Evolutionary conservation across 139 green algal genomes (phyloP).

Genomic region (Coccomyxa sp.): DNA sequence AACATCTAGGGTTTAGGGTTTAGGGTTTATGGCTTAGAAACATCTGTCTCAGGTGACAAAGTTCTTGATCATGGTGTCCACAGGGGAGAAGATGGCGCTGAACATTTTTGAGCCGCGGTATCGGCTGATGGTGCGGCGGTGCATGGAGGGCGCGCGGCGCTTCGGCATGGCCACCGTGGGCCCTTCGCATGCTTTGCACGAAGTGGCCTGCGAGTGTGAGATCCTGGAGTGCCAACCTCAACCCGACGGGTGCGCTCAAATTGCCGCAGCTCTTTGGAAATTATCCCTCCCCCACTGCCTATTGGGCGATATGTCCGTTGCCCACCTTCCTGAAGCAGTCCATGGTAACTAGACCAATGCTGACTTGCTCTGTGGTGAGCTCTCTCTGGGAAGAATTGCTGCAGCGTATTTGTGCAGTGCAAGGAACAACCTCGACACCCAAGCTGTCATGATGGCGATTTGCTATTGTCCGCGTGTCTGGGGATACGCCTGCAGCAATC

Average conservation of each 20-base stretch:
- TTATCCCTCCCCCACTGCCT: not conserved
- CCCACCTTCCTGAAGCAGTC: too few species aligned
- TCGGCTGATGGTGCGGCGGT: slow-evolving; percentile 80
- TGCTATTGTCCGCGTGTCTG: too few species aligned
- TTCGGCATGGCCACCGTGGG: slow-evolving; percentile 70
- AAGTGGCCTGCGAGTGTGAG: slow-evolving; percentile 61
- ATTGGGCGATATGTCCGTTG: not conserved
- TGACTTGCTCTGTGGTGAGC: too few species aligned
- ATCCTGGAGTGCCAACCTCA: slow-evolving; percentile 72
- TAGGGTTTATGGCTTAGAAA: too few species aligned
- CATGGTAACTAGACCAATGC: too few species aligned
- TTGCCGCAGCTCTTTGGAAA: too few species aligned
- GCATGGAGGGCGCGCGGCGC: slow-evolving; percentile 65
- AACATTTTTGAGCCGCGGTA: slow-evolving; percentile 98
- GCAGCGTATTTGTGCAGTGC: not conserved
- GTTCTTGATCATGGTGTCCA: not conserved
- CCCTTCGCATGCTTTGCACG: slow-evolving; percentile 19
- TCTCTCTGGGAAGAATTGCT: not conserved
- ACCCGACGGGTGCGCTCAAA: slow-evolving; percentile 59
- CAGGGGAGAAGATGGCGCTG: slow-evolving; percentile 75
- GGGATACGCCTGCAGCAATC: too few species aligned
- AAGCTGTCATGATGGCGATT: too few species aligned
- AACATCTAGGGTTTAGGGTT: too few species aligned
- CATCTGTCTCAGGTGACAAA: too few species aligned
- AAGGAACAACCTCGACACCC: too few species aligned